Base-by-base conservation (phyloP, 1,284 basidiomycete species). In the Erythrobasidium hasegawianum region DNA sequence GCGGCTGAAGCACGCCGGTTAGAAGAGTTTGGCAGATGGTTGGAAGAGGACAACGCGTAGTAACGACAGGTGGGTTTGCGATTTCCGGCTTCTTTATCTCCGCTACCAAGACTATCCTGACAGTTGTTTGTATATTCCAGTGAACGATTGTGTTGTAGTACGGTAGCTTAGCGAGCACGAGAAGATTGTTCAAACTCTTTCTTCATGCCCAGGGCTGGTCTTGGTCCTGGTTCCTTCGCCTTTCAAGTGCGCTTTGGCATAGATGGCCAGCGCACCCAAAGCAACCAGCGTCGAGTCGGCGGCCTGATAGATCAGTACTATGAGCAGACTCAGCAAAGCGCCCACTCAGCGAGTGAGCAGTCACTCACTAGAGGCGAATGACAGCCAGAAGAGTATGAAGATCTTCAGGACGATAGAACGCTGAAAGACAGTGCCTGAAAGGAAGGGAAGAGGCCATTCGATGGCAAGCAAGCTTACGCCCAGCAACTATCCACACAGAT, bases 11-110 rank as follows among this genome's bases (percentile, higher is more conserved):
- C 89, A 81, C 84, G 85, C 74, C 83, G 93, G 54, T 76, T 95
- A 74, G 90, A 93, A 64, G 85, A 87, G 75, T 96, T 95, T 76
- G 90, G 90, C 0, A 79, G 86, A 27, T 97, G 91, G 91, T 80
- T 97, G 52, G 79, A 80, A 8, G 77, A 77, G 45, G 76, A 74
- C 1, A 75, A 27, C 45, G 53, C 52, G 20, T 55, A 20, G 45
- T 26, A 9, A 50, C 41, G 27, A 18, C 45, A 47, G 22, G 45
- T n/a, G n/a, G 4, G 22, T 24, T 7, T 7, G 45, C n/a, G n/a
- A n/a, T n/a, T n/a, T n/a, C n/a, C n/a, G n/a, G n/a, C n/a, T n/a
- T n/a, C n/a, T n/a, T n/a, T n/a, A n/a, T n/a, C n/a, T n/a, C n/a
- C n/a, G n/a, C n/a, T n/a, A n/a, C n/a, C n/a, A n/a, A n/a, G n/a